phyloP scores from a whole-genome alignment of 345 rosid genomes.

The Streptanthus diversifolius region DNA sequence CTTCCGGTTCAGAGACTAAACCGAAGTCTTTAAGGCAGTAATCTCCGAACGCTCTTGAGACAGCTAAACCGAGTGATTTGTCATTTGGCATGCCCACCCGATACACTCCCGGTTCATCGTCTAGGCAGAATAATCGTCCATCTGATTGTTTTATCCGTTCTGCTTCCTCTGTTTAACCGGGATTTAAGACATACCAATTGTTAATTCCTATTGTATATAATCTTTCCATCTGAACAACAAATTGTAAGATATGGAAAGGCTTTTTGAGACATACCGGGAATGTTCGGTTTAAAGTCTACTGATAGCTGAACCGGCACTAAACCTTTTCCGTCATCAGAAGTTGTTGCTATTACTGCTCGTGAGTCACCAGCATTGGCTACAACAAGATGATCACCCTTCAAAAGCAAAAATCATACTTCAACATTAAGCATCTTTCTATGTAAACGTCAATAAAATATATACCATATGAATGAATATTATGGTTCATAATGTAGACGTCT shows the following conservation, averaged over 20 bases:
- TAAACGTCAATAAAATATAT: not conserved
- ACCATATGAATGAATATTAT: no score
- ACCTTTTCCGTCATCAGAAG: slow-evolving; percentile 46
- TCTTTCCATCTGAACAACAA: not conserved
- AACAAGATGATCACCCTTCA: slow-evolving; percentile 46
- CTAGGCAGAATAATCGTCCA: slow-evolving; percentile 61
- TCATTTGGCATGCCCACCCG: slow-evolving; percentile 76
- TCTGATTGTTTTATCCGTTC: slow-evolving; percentile 59
- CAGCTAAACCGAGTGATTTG: slow-evolving; percentile 60
- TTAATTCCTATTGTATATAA: not conserved
- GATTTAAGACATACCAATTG: not conserved
- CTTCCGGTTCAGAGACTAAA: slow-evolving; percentile 70
- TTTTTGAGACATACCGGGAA: slow-evolving; percentile 51
- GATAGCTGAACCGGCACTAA: slow-evolving; percentile 76
- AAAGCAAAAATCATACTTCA: not conserved
- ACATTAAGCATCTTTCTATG: not conserved
- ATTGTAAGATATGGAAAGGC: not conserved
- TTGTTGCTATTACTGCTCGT: slow-evolving; percentile 72
- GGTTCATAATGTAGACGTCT: no score
- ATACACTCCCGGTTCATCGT: slow-evolving; percentile 77
- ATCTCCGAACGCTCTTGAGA: slow-evolving; percentile 86
- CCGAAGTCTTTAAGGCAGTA: slow-evolving; percentile 83
- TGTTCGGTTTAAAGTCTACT: slow-evolving; percentile 76
- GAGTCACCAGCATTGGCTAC: slow-evolving; percentile 83
- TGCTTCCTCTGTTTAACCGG: slow-evolving; percentile 68